phyloP scores from a whole-genome alignment of 306 rosid genomes.

The Vigna mungo region DNA sequence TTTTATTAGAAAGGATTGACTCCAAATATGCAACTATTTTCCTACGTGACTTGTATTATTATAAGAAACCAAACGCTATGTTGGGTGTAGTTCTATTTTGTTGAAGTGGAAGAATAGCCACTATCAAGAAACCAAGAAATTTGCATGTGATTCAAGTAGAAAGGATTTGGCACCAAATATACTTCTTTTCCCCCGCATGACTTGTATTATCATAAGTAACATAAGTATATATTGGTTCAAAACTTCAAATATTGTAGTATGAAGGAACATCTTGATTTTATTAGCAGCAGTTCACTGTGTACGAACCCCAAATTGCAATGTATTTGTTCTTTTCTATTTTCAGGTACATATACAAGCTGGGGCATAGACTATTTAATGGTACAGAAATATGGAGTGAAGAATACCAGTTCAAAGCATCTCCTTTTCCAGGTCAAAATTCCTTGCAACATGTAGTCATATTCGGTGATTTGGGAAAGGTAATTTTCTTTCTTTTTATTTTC shows the following conservation, averaged over 20 bases:
- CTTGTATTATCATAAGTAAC: constrained; percentile 13
- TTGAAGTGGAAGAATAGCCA: constrained; percentile 12
- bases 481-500: constrained; percentile 34
- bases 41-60: not conserved
- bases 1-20: constrained; percentile 10
- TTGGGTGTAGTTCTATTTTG: not conserved
- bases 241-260: constrained; percentile 1
- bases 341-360: constrained; percentile 83
- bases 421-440: constrained; percentile 96
- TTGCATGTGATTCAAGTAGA: constrained; percentile 15
- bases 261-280: constrained; percentile 23
- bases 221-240: not conserved
- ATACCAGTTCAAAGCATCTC: constrained; percentile 83
- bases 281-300: constrained; percentile 30
- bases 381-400: constrained; percentile 70
- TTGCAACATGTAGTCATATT: constrained; percentile 83
- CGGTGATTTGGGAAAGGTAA: constrained; percentile 98
- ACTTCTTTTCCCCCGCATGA: not conserved
- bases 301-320: constrained; percentile 23
- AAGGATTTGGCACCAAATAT: constrained; percentile 1
- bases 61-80: not conserved
- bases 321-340: constrained; percentile 5
- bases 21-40: not conserved
- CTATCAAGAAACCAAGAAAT: not conserved
- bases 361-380: constrained; percentile 72